These are phyloP conservation scores for Xylaria sp. DNA, from an alignment of 2,329 filamentous ascomycete genomes.

Conservation along the genomic window DNA sequence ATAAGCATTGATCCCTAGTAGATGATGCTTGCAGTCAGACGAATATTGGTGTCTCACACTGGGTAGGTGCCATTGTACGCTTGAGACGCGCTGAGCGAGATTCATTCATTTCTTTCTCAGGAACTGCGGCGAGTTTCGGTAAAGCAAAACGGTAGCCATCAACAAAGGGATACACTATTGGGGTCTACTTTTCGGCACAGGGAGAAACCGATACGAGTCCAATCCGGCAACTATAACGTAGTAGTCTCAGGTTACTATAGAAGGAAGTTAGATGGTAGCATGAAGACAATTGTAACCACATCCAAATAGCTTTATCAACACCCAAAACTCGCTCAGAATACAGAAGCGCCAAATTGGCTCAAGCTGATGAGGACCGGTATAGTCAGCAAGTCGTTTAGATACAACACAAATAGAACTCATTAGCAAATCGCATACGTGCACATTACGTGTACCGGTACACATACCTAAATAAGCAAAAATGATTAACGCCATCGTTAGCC, in stretches of 20 bases:
- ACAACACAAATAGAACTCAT: background rate
- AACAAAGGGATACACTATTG: conserved; percentile 17
- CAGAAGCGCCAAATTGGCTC: background rate
- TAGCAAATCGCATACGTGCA: conserved; percentile 2
- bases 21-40: conserved; percentile 5
- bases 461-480: background rate
- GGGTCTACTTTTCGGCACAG: background rate
- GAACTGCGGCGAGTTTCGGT: background rate
- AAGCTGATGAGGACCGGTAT: background rate
- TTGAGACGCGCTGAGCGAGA: conserved; percentile 18
- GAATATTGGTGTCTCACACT: background rate
- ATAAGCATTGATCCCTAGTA: conserved; percentile 7
- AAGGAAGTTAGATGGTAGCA: background rate
- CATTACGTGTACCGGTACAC: background rate
- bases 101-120: background rate
- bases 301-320: background rate
- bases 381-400: background rate
- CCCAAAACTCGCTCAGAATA: background rate
- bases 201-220: background rate
- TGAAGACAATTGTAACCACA: too few relatives aligned
- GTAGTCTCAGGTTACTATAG: background rate
- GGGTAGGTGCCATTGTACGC: background rate
- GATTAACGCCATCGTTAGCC: background rate
- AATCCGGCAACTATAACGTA: background rate
- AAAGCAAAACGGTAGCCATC: conserved; percentile 18